Evolutionary conservation across 352 stramenopile species (phyloP).

Genomic region (Elongisporangium senticosum): DNA sequence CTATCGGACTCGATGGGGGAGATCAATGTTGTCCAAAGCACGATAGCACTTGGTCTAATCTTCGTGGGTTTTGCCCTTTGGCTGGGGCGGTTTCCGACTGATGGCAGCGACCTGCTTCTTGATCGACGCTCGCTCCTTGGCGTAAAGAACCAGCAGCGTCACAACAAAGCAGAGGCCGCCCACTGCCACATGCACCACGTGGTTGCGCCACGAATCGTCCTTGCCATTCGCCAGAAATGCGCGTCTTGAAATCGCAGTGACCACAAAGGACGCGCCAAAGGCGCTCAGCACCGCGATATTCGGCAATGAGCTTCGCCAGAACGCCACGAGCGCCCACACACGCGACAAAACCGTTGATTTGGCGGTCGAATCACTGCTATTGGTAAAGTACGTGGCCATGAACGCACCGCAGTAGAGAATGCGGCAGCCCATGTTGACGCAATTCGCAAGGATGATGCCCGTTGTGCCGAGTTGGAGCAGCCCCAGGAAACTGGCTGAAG

Average conservation of each 20-base stretch:
- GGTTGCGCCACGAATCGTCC: conserved; percentile 22
- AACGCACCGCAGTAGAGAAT: conserved; percentile 79
- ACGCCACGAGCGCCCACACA: conserved; percentile 18
- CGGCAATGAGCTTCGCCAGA: conserved; percentile 49
- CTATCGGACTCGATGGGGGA: too few relatives aligned
- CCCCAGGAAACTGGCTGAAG: conserved; percentile 62
- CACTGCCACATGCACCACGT: conserved; percentile 40
- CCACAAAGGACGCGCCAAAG: conserved; percentile 31
- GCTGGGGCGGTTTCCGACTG: neutral
- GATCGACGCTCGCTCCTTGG: conserved; percentile 27
- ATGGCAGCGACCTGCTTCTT: neutral
- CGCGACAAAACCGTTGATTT: conserved; percentile 1
- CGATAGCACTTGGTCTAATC: neutral
- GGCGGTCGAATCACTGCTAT: neutral
- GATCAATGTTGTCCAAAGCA: neutral
- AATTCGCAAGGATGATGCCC: conserved; percentile 84
- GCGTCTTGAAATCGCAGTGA: conserved; percentile 32
- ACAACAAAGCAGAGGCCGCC: conserved; percentile 38
- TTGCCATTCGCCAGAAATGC: conserved; percentile 24
- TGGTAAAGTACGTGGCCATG: conserved; percentile 50
- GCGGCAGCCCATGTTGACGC: conserved; percentile 82
- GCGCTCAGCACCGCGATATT: conserved; percentile 40
- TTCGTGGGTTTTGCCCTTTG: neutral
- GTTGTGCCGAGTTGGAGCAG: conserved; percentile 44
- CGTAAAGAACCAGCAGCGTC: conserved; percentile 31